Conservation (phyloP, 495 filamentous ascomycete species). For the Cryomyces minteri region DNA sequence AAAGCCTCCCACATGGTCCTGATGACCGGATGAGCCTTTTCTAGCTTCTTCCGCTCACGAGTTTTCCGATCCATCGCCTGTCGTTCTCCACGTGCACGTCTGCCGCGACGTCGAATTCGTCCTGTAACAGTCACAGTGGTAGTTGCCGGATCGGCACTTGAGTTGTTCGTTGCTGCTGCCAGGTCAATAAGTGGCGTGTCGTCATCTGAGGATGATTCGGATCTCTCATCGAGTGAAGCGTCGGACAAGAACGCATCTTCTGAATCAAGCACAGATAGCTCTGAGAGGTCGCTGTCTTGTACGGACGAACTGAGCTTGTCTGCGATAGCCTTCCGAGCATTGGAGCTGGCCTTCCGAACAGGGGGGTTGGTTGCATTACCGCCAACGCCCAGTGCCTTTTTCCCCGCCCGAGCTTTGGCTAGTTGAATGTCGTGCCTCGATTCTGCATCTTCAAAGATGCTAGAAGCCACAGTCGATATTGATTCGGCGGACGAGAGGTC, state of each 20-base stretch:
- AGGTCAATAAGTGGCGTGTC: not conserved
- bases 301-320: not conserved
- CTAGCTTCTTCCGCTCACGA: conserved; percentile 46
- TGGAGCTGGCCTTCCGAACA: not conserved
- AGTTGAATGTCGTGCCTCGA: not conserved
- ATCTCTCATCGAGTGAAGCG: not conserved
- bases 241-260: not conserved
- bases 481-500: not conserved
- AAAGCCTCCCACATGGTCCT: conserved; percentile 70
- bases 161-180: not conserved
- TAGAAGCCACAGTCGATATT: not conserved
- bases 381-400: conserved; percentile 1
- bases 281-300: conserved; percentile 1
- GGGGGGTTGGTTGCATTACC: not conserved
- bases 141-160: not conserved
- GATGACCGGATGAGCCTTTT: conserved; percentile 58
- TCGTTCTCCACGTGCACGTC: conserved; percentile 9
- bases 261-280: conserved; percentile 1
- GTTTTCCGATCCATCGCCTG: conserved; percentile 12
- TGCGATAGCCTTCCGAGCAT: not conserved
- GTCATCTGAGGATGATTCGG: not conserved
- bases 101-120: not conserved
- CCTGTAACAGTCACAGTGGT: no score
- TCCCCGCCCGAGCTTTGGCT: conserved; percentile 2
- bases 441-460: not conserved